A percentile compares a stretch with the other conserved stretches of the same genome.
These are phyloP conservation scores for Epichloe gansuensis DNA, from an alignment of 2,329 filamentous ascomycete genomes.

Conservation along the genomic window DNA sequence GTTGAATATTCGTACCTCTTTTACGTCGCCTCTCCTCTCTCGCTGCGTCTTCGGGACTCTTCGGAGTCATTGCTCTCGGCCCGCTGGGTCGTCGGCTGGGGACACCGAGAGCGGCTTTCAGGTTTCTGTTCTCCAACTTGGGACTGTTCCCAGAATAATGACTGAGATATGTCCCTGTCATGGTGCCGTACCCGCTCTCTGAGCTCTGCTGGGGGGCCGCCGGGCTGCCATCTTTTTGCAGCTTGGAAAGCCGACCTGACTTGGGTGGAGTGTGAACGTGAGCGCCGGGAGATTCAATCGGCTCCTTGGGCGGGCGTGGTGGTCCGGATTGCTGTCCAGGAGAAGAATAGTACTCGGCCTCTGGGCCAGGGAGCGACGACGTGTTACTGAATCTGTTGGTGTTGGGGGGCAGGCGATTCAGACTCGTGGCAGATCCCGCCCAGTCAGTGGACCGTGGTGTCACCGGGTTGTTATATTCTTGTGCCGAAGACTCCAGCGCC, in stretches of 20 bases:
- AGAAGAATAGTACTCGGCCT: slow-evolving; percentile 33
- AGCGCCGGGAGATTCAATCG: slow-evolving; percentile 30
- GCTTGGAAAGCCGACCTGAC: slow-evolving; percentile 34
- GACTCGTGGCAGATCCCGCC: slow-evolving; percentile 46
- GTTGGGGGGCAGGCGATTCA: slow-evolving; percentile 38
- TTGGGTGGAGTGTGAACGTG: slow-evolving; percentile 33
- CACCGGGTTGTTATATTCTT: slow-evolving; percentile 49
- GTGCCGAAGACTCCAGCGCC: slow-evolving; percentile 59
- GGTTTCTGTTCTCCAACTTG: slow-evolving; percentile 42
- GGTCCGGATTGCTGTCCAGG: slow-evolving; percentile 31
- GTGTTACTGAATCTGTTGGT: slow-evolving; percentile 36
- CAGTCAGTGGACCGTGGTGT: slow-evolving; percentile 50
- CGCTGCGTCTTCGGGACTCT: slow-evolving; percentile 32
- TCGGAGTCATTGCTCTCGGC: slow-evolving; percentile 48
- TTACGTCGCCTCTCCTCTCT: slow-evolving; percentile 39
- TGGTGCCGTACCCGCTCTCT: slow-evolving; percentile 40
- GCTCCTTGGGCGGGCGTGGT: slow-evolving; percentile 50
- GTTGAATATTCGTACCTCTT: slow-evolving; percentile 34
- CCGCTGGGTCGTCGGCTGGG: slow-evolving; percentile 43
- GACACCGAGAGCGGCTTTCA: slow-evolving; percentile 38
- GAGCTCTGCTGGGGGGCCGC: slow-evolving; percentile 44
- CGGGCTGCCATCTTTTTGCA: slow-evolving; percentile 38
- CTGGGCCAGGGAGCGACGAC: slow-evolving; percentile 22
- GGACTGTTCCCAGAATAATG: slow-evolving; percentile 43
- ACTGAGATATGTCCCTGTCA: slow-evolving; percentile 32